phyloP scores from a whole-genome alignment of 2,329 filamentous ascomycete genomes.

The Lasiodiplodia sp. region DNA sequence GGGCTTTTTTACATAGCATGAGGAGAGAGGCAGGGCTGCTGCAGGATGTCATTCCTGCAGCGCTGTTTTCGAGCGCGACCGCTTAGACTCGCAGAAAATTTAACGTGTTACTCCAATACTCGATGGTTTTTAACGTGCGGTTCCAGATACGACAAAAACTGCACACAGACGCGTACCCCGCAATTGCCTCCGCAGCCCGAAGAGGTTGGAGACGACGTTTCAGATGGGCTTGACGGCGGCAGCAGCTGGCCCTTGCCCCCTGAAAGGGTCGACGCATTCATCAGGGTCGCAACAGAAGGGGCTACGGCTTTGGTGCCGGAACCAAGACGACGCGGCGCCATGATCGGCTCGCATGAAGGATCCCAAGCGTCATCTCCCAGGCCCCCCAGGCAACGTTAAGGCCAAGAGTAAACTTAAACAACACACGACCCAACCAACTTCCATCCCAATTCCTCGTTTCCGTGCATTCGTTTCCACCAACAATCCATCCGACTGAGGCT shows the following conservation, averaged over 20 bases:
- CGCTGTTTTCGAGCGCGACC: neutral
- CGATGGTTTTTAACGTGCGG: neutral
- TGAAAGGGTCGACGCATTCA: neutral
- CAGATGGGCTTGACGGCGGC: constrained; percentile 11
- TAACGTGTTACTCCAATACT: neutral
- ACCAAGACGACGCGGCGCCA: neutral
- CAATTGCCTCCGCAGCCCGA: constrained; percentile 4
- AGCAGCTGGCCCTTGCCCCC: constrained; percentile 25
- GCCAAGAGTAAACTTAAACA: neutral
- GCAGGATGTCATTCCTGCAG: constrained; percentile 2
- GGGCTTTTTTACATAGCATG: neutral
- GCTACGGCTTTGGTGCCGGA: neutral
- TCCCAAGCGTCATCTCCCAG: constrained; percentile 22
- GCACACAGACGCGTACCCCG: constrained; percentile 19
- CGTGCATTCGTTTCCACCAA: neutral
- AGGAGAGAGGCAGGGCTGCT: neutral
- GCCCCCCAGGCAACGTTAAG: constrained; percentile 2
- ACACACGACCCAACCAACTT: neutral
- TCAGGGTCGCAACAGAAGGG: constrained; percentile 8
- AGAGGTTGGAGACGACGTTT: constrained; percentile 13
- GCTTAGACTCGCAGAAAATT: constrained; percentile 1
- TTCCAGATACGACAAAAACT: neutral
- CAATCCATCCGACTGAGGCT: neutral
- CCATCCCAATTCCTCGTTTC: neutral
- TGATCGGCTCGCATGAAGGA: neutral